Evolutionary conservation across 208 protist genomes (phyloP).

Genomic region (Balamuthia mandrillaris): DNA sequence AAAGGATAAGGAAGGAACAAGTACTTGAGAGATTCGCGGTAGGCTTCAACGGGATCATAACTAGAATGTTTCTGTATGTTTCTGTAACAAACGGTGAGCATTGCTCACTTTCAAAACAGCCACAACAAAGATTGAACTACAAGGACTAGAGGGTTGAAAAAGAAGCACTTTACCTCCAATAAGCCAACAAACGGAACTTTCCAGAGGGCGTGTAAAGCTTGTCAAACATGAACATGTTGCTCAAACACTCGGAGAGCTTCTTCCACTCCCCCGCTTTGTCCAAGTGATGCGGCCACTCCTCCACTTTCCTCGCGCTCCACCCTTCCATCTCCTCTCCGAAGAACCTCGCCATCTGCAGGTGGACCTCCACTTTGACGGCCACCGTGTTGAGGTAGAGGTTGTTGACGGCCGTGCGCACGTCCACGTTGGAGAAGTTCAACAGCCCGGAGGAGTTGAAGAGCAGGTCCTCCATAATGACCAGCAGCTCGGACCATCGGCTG

Average conservation of each 20-base stretch:
- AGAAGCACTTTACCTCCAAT: constrained; percentile 30
- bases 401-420: constrained; percentile 39
- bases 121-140: neutral
- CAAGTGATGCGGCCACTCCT: constrained; percentile 50
- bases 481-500: constrained; percentile 36
- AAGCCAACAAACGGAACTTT: constrained; percentile 41
- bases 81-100: neutral
- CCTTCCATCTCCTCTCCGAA: neutral
- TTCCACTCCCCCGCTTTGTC: neutral
- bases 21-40: neutral
- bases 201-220: constrained; percentile 47
- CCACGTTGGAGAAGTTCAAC: constrained; percentile 47
- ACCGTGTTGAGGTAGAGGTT: constrained; percentile 12
- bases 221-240: constrained; percentile 41
- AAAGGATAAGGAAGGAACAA: neutral
- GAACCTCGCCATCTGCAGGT: constrained; percentile 24
- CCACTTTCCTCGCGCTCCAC: constrained; percentile 35
- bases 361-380: neutral
- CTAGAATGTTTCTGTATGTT: neutral
- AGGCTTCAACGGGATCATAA: neutral
- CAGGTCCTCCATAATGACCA: constrained; percentile 35
- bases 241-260: neutral
- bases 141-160: neutral
- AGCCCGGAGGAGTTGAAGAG: constrained; percentile 39
- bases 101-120: neutral